Evolutionary conservation across 192 early-diverging fungal species (phyloP).

Genomic region (Neocallimastix lanati): DNA sequence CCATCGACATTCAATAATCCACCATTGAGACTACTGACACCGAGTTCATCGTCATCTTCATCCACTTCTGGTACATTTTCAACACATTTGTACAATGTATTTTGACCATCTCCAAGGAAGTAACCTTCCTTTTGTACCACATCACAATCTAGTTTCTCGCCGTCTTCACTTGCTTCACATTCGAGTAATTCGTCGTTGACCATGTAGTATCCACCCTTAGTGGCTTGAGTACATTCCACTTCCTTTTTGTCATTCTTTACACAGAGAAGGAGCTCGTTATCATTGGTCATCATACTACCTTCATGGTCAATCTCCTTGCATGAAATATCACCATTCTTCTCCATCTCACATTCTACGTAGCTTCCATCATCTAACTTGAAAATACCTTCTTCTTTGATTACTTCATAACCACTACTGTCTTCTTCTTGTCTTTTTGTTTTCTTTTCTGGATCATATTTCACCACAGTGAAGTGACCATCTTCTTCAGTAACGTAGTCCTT

Average conservation of each 20-base stretch:
- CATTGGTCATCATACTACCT: neutral
- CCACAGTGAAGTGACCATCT: neutral
- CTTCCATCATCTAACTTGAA: neutral
- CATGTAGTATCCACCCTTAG: neutral
- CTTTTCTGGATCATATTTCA: neutral
- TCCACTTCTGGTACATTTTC: neutral
- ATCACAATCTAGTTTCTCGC: neutral
- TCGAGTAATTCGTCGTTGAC: neutral
- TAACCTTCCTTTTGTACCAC: neutral
- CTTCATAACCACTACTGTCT: neutral
- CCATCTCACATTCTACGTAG: neutral
- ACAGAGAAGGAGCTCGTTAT: neutral
- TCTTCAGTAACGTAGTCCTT: neutral
- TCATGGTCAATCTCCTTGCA: neutral
- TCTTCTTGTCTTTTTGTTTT: neutral
- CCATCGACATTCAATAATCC: too few relatives aligned
- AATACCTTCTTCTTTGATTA: neutral
- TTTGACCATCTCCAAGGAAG: neutral
- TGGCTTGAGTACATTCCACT: neutral
- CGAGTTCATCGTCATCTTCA: neutral
- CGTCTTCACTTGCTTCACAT: neutral
- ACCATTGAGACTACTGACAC: too few relatives aligned
- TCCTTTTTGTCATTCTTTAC: neutral
- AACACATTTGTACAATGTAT: neutral
- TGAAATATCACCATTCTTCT: neutral